Evolutionary conservation across 305 asterid genomes (phyloP).

Genomic region (Coffea humblotiana): DNA sequence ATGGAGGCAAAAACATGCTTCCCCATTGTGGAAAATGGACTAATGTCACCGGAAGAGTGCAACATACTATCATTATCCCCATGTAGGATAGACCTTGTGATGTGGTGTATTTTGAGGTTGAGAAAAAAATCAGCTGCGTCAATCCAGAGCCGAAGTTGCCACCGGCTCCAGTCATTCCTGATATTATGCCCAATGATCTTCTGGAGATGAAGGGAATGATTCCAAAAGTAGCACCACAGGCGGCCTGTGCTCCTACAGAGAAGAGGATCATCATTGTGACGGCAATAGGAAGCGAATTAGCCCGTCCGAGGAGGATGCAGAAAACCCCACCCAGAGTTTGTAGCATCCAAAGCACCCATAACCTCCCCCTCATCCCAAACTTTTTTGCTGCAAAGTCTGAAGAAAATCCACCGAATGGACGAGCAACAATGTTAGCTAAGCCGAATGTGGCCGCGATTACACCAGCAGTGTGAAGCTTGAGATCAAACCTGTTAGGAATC

Average conservation of each 20-base stretch:
- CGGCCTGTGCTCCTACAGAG: conserved; percentile 40
- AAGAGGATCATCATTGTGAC: conserved; percentile 35
- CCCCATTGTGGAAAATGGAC: conserved; percentile 57
- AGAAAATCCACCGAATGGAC: conserved; percentile 42
- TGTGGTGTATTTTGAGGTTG: conserved; percentile 25
- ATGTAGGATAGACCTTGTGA: conserved; percentile 33
- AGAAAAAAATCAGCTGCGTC: conserved; percentile 37
- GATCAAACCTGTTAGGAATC: conserved; percentile 29
- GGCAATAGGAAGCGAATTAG: conserved; percentile 30
- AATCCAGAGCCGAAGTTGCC: conserved; percentile 46
- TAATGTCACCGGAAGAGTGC: conserved; percentile 34
- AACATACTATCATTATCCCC: conserved; percentile 42
- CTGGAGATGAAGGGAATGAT: conserved; percentile 42
- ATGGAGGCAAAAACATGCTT: conserved; percentile 41
- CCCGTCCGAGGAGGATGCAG: conserved; percentile 32
- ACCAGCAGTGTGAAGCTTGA: conserved; percentile 42
- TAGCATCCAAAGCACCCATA: conserved; percentile 36
- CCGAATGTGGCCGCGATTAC: conserved; percentile 42
- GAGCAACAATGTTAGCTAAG: conserved; percentile 39
- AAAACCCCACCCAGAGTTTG: conserved; percentile 43
- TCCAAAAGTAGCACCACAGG: conserved; percentile 46
- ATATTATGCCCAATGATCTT: conserved; percentile 35
- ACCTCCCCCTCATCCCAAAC: conserved; percentile 46
- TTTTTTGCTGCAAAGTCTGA: conserved; percentile 33
- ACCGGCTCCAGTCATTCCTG: conserved; percentile 40